Base-by-base conservation (phyloP, 2,329 filamentous ascomycete genomes). In the Xylaria sp. region DNA sequence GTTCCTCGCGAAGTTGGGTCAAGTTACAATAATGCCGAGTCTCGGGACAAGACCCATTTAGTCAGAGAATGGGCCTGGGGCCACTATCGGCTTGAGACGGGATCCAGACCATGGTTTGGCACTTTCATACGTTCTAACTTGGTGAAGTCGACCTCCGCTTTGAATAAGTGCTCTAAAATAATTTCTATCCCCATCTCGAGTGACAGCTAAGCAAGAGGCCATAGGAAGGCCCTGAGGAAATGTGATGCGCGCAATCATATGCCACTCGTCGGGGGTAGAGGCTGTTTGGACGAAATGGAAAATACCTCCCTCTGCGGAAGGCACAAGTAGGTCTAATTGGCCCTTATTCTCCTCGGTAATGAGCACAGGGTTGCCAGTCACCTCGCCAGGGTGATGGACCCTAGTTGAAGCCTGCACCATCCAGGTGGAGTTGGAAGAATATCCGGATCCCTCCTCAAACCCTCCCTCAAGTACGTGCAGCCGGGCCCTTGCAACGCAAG, bases 291-390 rank as follows among this genome's bases (percentile, higher is more conserved):
- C 53, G 51, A 72, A 74, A 42, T 73, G 71, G 39, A 74, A 73
- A 27, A 74, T 45, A 12, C 71, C 71, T 39, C 70, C 64, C 39
- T 71, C 70, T 14, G 66, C 64, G 12, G 71, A 74, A 57, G 71
- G 70, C 14, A 71, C 72, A 34, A 74, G 59, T 21, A 74, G 57
- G 42, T 74, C 71, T 42, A 74, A 42, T 57, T 69, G 68, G 19
- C 57, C 48, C 19, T 0, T 7, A 1, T 1, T 1, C 32, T 2
- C 2, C 2, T 55, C 27, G 4, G 21, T 21, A 21, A 68, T 42
- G 61, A 74, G 70, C 32, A 48, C 45, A 48, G 70, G 72, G 60
- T 72, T 74, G 55, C 72, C 72, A 24, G 66, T 71, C 47, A 74
- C 72, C 45, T 70, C 62, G 19, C 71, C 68, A n/a, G 71, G 71